These are phyloP conservation scores for Breviolum minutum DNA, from an alignment of 73 alveolate species.

Conservation along the genomic window DNA sequence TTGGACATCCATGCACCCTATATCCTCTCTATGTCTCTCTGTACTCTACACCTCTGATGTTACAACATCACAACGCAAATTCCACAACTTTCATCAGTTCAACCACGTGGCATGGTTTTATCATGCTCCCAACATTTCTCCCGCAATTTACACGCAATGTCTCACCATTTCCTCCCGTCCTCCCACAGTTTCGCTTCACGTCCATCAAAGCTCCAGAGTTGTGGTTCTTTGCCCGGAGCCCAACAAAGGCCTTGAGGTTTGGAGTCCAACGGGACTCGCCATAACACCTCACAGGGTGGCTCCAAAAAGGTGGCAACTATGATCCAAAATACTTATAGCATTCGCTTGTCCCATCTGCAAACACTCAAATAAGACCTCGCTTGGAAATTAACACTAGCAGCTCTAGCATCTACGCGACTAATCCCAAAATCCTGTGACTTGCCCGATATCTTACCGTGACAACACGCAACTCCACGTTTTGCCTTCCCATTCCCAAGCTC, in stretches of 20 bases:
- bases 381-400: too few relatives aligned
- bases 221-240: not conserved
- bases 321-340: too few relatives aligned
- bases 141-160: too few relatives aligned
- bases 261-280: not conserved
- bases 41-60: too few relatives aligned
- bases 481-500: not conserved
- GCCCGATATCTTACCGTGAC: too few relatives aligned
- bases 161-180: not conserved
- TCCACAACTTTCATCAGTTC: not conserved
- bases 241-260: slow-evolving; percentile 16
- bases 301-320: not conserved
- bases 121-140: too few relatives aligned
- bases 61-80: too few relatives aligned
- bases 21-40: not conserved
- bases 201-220: slow-evolving; percentile 10
- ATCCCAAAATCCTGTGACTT: too few relatives aligned
- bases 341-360: too few relatives aligned
- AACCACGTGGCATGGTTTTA: not conserved
- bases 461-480: not conserved
- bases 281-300: not conserved
- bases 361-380: too few relatives aligned
- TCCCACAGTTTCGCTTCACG: not conserved
- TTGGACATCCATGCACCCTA: not conserved
- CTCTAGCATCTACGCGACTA: too few relatives aligned